Percentiles rank a stretch among this genome's conserved stretches.
Conservation (phyloP, 768 basidiomycete species). For the Gloeophyllum trabeum region DNA sequence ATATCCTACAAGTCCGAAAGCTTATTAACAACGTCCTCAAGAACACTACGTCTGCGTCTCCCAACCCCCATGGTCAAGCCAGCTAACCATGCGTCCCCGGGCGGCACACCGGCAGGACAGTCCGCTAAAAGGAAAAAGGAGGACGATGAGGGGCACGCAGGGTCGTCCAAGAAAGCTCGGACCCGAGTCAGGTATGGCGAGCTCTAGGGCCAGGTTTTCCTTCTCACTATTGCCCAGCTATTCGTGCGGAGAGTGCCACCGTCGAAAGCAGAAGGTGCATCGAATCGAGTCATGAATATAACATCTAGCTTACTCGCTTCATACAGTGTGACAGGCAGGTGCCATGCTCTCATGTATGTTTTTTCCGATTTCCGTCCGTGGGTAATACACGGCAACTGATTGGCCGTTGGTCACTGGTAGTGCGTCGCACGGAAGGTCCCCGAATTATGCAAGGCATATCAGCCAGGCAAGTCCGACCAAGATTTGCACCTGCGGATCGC, state of each 20-base stretch:
- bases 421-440: constrained; percentile 82
- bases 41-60: background rate
- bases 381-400: constrained; percentile 1
- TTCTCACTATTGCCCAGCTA: constrained; percentile 33
- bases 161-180: constrained; percentile 49
- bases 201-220: background rate
- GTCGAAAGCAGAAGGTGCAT: constrained; percentile 75
- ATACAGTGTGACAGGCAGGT: constrained; percentile 74
- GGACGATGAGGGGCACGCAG: constrained; percentile 35
- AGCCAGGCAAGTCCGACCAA: constrained; percentile 78
- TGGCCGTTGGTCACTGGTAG: too few relatives aligned
- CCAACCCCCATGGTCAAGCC: background rate
- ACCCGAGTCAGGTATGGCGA: constrained; percentile 61
- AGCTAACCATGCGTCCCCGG: constrained; percentile 2
- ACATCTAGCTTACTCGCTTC: constrained; percentile 8
- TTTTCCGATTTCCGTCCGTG: constrained; percentile 5
- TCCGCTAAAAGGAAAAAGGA: constrained; percentile 55
- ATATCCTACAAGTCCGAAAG: too few relatives aligned
- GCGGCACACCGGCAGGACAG: constrained; percentile 17
- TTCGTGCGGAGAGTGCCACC: constrained; percentile 82
- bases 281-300: constrained; percentile 1
- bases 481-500: constrained; percentile 66
- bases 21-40: too few relatives aligned
- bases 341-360: constrained; percentile 71
- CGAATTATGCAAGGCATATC: constrained; percentile 81